Base-by-base conservation (phyloP, 768 basidiomycete genomes). In the Galerina marginata region DNA sequence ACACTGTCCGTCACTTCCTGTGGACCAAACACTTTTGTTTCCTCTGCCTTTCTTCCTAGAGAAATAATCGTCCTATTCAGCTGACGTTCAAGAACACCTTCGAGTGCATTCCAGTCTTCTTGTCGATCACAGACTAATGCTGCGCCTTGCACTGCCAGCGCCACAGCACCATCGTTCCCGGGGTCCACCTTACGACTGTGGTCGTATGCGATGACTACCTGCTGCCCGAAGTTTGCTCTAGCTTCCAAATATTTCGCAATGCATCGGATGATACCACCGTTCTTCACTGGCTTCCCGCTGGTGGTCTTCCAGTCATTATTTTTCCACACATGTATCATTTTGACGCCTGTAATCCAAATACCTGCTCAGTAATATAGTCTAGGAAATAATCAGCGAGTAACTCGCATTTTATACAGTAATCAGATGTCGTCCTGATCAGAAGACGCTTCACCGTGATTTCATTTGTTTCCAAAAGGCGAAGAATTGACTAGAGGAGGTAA, bases 391-490 rank as follows among this genome's bases (percentile, higher is more conserved):
- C 29, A 33, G 7, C 7, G 29, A 33, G 20, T 12, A 14, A 70
- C 75, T 55, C 61, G 95, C 95, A 95, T 53, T 85, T 76, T 2
- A 94, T 93, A 2, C 86, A 86, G 67, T 96, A 96, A 49, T 84
- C 74, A 0, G 95, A 96, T 72, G 97, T 95, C 0, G 92, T 89
- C 66, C 89, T 90, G 68, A 97, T 91, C 49, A 91, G 67, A 1
- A 98, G 75, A 0, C 85, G 79, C 29, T 72, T 80, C 46, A 79
- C 77, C 9, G 77, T 75, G 9, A 72, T 78, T 0, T 90, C 89
- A 1, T 87, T 82, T 0, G 83, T 85, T 71, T 96, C 93, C 5
- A 98, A 77, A n/a, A 90, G 81, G 16, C 94, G 87, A 23, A 90
- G 78, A 60, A 97, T 92, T 6, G 95, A 92, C 95, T 96, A 14